These are phyloP conservation scores for Suillus subaureus DNA, from an alignment of 768 basidiomycete genomes.

Conservation along the genomic window DNA sequence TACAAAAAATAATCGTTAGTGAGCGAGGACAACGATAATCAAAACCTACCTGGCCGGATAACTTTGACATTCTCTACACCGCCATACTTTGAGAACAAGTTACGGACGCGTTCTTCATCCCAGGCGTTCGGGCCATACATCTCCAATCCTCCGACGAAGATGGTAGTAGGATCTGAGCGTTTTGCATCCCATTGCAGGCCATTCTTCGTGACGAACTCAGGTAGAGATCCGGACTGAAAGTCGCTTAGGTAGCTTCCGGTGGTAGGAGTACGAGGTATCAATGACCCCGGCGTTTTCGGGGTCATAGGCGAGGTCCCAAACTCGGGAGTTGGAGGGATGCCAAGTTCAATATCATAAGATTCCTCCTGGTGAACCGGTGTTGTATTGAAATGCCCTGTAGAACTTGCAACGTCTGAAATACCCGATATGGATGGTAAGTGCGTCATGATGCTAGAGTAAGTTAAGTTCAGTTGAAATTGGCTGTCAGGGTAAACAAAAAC, in stretches of 20 bases:
- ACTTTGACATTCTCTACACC: slow-evolving; percentile 66
- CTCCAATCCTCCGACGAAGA: slow-evolving; percentile 80
- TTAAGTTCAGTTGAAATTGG: not conserved
- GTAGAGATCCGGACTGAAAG: slow-evolving; percentile 29
- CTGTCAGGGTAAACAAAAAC: not conserved
- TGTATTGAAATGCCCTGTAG: slow-evolving; percentile 17
- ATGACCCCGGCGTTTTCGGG: slow-evolving; percentile 50
- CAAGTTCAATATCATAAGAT: slow-evolving; percentile 28
- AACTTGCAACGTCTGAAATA: slow-evolving; percentile 9
- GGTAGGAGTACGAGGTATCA: slow-evolving; percentile 53
- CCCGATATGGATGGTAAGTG: slow-evolving; percentile 7
- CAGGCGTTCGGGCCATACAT: slow-evolving; percentile 63
- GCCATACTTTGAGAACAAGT: slow-evolving; percentile 65
- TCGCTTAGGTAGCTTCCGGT: slow-evolving; percentile 39
- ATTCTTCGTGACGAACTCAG: slow-evolving; percentile 27
- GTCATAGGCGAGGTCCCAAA: slow-evolving; percentile 52
- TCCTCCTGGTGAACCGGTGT: slow-evolving; percentile 33
- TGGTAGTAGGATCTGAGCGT: slow-evolving; percentile 59
- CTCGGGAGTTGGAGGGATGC: slow-evolving; percentile 45
- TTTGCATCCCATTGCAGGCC: slow-evolving; percentile 21
- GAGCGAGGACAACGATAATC: not conserved
- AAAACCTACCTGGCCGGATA: slow-evolving; percentile 59
- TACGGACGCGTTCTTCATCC: slow-evolving; percentile 64
- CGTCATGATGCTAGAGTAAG: not conserved
- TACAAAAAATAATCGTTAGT: slow-evolving; percentile 27